Evolutionary conservation across 495 filamentous ascomycete species (phyloP), one percentile per base, ranked within the genome.

Genomic region (Neurospora cerealis): DNA sequence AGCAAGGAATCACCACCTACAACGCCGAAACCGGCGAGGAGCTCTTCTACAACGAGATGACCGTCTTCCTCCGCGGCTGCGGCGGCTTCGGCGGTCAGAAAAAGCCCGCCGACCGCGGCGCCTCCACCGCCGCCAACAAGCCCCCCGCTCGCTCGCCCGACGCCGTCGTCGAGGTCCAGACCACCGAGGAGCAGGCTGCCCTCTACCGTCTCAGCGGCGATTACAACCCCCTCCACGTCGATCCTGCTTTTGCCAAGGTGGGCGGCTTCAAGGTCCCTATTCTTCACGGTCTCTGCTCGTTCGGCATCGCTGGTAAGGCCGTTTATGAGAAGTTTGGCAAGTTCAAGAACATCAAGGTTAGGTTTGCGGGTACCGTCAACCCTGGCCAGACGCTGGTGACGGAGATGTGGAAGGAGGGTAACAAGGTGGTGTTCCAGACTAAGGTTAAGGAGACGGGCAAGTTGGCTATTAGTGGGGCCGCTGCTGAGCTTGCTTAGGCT

Each of bases 341-440:
- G 72, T 96, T 91, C 85, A 93, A 91, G 87, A 98, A 96, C 83
- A 89, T 98, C 82, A 99, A 99, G 88, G 96, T 98, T 7, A 85
- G 96, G 74, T 99, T 99, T 84, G 95, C 94, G 6, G 96, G 96
- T 48, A 91, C 93, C 15, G 96, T 99, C 3, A 77, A 95, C 34
- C 96, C 96, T 1, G 96, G 96, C 7, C 93, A 99, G 89, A 98
- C 93, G 70, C 88, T 99, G 42, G 88, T 90, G 78, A 98, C 95
- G 39, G 96, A 98, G 89, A 97, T 97, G 93, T 99, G 96, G 96
- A 97, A 94, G 88, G 94, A 95, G 80, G 92, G 90, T n/a, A 88
- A 88, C 75, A 91, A 88, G 79, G 91, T 99, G 36, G 83, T 97
- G 69, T 99, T 99, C 87, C 94, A 98, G 88, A 89, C 90, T 24